Percentiles rank a stretch among this genome's conserved stretches.
phyloP scores from a whole-genome alignment of 441 rosid genomes.

The Adansonia gregorii region DNA sequence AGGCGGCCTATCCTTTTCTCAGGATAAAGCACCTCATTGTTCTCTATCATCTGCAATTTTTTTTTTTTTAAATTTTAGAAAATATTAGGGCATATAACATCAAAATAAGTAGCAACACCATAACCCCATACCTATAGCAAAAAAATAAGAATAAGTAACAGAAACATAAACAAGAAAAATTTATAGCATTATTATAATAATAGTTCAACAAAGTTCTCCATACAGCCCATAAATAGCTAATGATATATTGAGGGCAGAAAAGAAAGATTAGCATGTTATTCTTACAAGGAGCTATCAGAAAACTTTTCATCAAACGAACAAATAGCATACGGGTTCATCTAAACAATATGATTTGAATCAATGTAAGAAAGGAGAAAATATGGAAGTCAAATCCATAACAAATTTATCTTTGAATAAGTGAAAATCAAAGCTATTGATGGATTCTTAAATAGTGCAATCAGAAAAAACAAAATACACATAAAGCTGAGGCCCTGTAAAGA shows the following conservation, averaged over 20 bases:
- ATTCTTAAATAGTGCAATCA: not conserved
- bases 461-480: not conserved
- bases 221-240: not conserved
- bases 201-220: not conserved
- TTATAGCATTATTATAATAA: not conserved
- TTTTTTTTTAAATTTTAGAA: constrained; percentile 1
- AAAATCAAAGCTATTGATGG: not conserved
- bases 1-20: constrained; percentile 65
- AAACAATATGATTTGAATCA: constrained; percentile 16
- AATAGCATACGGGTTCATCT: constrained; percentile 4
- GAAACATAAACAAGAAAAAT: not conserved
- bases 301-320: constrained; percentile 1
- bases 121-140: not conserved
- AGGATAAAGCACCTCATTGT: constrained; percentile 52
- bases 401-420: not conserved
- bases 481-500: constrained; percentile 21
- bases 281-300: constrained; percentile 1
- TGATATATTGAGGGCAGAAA: not conserved
- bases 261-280: not conserved
- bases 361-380: not conserved
- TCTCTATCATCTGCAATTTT: constrained; percentile 53
- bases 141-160: not conserved
- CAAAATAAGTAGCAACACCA: constrained; percentile 15
- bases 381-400: not conserved
- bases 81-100: constrained; percentile 8